Evolutionary conservation across 2,329 filamentous ascomycete species (phyloP).

Genomic region (Bisporella sp.): DNA sequence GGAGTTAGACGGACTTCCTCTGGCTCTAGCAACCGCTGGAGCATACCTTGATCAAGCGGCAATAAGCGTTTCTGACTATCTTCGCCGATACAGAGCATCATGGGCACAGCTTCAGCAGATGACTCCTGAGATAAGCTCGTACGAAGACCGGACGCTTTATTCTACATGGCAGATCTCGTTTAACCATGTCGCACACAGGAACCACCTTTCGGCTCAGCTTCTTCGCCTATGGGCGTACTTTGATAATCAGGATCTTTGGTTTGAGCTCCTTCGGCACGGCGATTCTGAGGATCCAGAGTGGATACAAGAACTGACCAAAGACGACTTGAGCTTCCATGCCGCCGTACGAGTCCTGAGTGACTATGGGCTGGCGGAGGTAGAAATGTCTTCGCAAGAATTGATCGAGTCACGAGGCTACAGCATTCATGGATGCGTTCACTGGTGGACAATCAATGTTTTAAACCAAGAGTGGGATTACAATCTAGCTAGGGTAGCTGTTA

Average conservation of each 20-base stretch:
- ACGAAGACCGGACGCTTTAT: too few relatives aligned
- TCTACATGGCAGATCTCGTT: too few relatives aligned
- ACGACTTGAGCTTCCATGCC: too few relatives aligned
- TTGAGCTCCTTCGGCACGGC: conserved; percentile 31
- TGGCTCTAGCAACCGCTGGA: conserved; percentile 39
- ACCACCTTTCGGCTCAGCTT: too few relatives aligned
- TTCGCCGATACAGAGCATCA: conserved; percentile 30
- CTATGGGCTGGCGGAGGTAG: background rate
- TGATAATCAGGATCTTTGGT: conserved; percentile 31
- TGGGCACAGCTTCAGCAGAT: conserved; percentile 30
- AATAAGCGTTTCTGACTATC: conserved; percentile 35
- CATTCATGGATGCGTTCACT: conserved; percentile 20
- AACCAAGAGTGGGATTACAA: too few relatives aligned
- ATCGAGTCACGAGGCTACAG: background rate
- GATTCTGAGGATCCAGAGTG: conserved; percentile 10
- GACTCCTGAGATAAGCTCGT: conserved; percentile 1
- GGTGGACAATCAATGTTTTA: conserved; percentile 18
- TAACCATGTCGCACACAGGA: too few relatives aligned
- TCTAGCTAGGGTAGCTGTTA: background rate
- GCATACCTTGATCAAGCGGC: conserved; percentile 12
- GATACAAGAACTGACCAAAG: conserved; percentile 7
- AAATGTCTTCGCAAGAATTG: background rate
- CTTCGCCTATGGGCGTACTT: too few relatives aligned
- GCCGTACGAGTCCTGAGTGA: too few relatives aligned
- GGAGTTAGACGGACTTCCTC: conserved; percentile 34